Evolutionary conservation across 805 yeast species (phyloP).

Genomic region (Saccharomycopsis oosterbeekiorum): DNA sequence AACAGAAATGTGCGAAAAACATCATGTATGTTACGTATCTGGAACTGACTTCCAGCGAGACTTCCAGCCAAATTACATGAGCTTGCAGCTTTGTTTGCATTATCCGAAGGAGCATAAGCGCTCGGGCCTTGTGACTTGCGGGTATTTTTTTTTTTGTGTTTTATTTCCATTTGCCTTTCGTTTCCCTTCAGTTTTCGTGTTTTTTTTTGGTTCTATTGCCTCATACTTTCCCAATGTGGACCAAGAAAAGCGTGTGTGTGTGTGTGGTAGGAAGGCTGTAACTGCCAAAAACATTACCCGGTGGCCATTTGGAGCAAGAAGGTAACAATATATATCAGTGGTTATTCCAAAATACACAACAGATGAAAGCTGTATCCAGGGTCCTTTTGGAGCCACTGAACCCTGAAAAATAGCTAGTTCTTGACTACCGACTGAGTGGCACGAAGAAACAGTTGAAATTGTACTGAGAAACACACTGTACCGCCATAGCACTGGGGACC

Average conservation of each 20-base stretch:
- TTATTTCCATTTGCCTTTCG: too few relatives aligned
- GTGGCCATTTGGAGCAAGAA: background rate
- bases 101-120: background rate
- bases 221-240: too few relatives aligned
- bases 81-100: background rate
- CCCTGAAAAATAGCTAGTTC: background rate
- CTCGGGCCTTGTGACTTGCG: background rate
- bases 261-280: too few relatives aligned
- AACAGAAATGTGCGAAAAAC: background rate
- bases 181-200: background rate
- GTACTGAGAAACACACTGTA: background rate
- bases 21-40: background rate
- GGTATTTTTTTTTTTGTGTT: background rate
- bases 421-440: background rate
- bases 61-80: background rate
- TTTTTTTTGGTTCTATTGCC: too few relatives aligned
- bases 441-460: background rate
- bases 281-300: too few relatives aligned
- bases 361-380: too few relatives aligned
- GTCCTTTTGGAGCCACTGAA: background rate
- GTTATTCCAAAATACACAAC: too few relatives aligned
- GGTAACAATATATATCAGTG: too few relatives aligned
- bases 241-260: too few relatives aligned
- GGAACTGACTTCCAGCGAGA: background rate
- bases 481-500: background rate